Conservation (phyloP, 139 green algal genomes). For the Chlorella sp. region DNA sequence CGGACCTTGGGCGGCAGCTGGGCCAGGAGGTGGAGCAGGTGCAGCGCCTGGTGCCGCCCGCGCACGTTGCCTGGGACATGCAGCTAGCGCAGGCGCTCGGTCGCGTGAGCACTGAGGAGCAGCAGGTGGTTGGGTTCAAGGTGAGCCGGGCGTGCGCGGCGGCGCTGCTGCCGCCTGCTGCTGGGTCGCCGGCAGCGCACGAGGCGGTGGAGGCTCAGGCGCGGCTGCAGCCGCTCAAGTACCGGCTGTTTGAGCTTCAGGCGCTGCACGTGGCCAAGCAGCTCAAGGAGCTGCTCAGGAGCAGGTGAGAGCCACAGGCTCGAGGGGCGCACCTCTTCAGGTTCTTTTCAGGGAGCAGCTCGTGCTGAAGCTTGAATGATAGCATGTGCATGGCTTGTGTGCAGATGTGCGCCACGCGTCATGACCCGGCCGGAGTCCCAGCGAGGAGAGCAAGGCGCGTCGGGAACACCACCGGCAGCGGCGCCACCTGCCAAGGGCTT, state of each 20-base stretch:
- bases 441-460: background rate
- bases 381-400: too few species aligned
- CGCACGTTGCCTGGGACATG: background rate
- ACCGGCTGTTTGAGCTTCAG: slow-evolving; percentile 4
- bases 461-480: background rate
- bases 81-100: background rate
- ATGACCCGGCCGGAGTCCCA: background rate
- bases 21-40: background rate
- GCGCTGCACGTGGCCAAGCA: slow-evolving; percentile 22
- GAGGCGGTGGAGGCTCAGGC: slow-evolving; percentile 10
- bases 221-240: slow-evolving; percentile 26
- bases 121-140: too few species aligned
- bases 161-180: background rate
- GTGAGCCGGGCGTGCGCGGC: slow-evolving; percentile 12
- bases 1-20: slow-evolving; percentile 12
- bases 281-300: background rate
- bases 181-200: background rate
- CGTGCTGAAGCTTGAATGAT: too few species aligned
- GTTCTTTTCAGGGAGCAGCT: too few species aligned
- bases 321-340: too few species aligned
- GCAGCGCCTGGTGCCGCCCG: slow-evolving; percentile 1
- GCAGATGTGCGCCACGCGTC: background rate
- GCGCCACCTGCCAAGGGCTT: background rate
- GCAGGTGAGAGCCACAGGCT: too few species aligned
- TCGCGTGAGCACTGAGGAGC: too few species aligned